phyloP scores from a whole-genome alignment of 768 basidiomycete genomes.

The Sutorius australiensis region DNA sequence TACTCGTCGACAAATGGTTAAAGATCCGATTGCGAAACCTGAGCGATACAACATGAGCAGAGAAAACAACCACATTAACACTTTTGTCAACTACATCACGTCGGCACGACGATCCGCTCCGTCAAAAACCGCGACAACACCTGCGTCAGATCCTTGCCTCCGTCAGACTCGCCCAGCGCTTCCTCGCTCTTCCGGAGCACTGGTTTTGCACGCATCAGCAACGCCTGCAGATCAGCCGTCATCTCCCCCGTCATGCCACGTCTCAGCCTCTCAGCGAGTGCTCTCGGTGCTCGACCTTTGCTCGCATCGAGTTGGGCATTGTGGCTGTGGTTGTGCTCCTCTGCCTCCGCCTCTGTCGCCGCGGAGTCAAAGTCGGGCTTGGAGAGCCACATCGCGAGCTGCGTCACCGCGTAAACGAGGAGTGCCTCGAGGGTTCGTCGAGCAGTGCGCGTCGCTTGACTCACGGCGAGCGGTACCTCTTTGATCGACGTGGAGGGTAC shows the following conservation, averaged over 20 bases:
- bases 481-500: conserved; percentile 31
- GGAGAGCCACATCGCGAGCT: conserved; percentile 74
- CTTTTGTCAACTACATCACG: conserved; percentile 25
- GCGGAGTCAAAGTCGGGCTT: conserved; percentile 62
- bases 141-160: conserved; percentile 52
- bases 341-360: conserved; percentile 41
- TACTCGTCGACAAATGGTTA: too few species aligned
- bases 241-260: conserved; percentile 81
- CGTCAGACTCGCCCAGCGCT: conserved; percentile 37
- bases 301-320: conserved; percentile 18
- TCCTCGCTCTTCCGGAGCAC: conserved; percentile 57
- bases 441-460: conserved; percentile 52
- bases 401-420: conserved; percentile 68
- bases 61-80: conserved; percentile 12
- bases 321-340: conserved; percentile 33
- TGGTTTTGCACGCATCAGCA: conserved; percentile 63
- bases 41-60: background rate
- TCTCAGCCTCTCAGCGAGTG: conserved; percentile 62
- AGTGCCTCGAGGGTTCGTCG: conserved; percentile 65
- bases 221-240: conserved; percentile 62
- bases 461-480: conserved; percentile 43
- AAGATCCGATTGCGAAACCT: too few species aligned
- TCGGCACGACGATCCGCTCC: conserved; percentile 49
- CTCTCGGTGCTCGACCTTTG: conserved; percentile 41
- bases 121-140: conserved; percentile 63